Conservation (phyloP, 805 yeast species). For the Sugiyamaella floridensis region DNA sequence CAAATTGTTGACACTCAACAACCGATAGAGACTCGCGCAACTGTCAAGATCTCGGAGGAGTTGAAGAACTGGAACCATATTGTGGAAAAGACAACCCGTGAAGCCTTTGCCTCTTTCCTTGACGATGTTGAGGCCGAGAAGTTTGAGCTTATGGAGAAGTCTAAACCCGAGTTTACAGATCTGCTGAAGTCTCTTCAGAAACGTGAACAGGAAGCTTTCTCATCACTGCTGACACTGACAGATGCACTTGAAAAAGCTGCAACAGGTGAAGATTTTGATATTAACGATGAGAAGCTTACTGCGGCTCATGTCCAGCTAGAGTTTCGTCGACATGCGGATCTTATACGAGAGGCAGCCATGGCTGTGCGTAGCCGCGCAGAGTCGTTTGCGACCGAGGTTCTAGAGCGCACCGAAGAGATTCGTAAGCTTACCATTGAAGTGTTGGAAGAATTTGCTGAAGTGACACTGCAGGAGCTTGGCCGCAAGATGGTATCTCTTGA, state of each 20-base stretch:
- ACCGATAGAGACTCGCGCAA: neutral
- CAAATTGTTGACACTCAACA: too few species aligned
- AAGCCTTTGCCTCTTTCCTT: slow-evolving; percentile 20
- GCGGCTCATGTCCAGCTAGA: slow-evolving; percentile 14
- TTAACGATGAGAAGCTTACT: slow-evolving; percentile 11
- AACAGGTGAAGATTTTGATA: slow-evolving; percentile 7
- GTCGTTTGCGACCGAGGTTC: slow-evolving; percentile 17
- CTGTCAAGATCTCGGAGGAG: slow-evolving; percentile 1
- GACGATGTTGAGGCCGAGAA: slow-evolving; percentile 23
- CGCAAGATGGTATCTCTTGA: slow-evolving; percentile 31
- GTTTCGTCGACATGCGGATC: slow-evolving; percentile 20
- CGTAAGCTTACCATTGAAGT: slow-evolving; percentile 37
- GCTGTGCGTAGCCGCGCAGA: slow-evolving; percentile 20
- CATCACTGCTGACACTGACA: slow-evolving; percentile 13
- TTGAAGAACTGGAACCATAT: slow-evolving; percentile 21
- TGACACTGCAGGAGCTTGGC: slow-evolving; percentile 38
- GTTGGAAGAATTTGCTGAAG: slow-evolving; percentile 44
- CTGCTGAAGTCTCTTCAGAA: slow-evolving; percentile 15
- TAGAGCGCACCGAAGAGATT: slow-evolving; percentile 19
- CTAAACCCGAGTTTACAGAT: slow-evolving; percentile 21
- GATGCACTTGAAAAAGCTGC: slow-evolving; percentile 5
- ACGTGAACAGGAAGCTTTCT: slow-evolving; percentile 10
- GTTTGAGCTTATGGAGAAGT: slow-evolving; percentile 10
- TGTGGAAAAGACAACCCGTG: slow-evolving; percentile 20
- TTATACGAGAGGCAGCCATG: slow-evolving; percentile 20